Evolutionary conservation across 2,329 filamentous ascomycete species (phyloP).

Genomic region (Leptographium lundbergii): DNA sequence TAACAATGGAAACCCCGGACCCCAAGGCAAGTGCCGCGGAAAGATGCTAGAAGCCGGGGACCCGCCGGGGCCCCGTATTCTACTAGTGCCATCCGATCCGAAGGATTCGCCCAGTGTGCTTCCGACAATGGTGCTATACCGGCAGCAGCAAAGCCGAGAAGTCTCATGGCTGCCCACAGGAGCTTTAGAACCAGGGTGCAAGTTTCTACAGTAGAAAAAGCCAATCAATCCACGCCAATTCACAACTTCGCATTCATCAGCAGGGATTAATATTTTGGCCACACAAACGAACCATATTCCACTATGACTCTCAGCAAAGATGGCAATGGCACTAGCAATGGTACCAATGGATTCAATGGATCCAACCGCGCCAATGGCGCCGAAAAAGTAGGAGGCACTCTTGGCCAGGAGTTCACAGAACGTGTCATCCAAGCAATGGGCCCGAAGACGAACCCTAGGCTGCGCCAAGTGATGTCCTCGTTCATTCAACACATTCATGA

Average conservation of each 20-base stretch:
- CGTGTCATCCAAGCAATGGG: conserved; percentile 52
- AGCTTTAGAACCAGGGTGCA: neutral
- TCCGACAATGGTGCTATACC: neutral
- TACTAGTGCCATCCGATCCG: neutral
- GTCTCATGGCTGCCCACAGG: neutral
- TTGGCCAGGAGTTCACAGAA: conserved; percentile 40
- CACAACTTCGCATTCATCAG: neutral
- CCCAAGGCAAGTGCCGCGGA: neutral
- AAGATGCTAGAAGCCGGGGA: neutral
- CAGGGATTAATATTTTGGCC: neutral
- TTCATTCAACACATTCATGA: conserved; percentile 54
- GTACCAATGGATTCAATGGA: no score
- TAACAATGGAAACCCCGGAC: neutral
- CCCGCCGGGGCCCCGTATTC: no score
- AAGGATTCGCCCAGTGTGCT: neutral
- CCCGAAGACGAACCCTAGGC: conserved; percentile 45
- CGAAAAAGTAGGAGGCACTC: conserved; percentile 20
- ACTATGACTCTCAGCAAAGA: neutral
- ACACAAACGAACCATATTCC: neutral
- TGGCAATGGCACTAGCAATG: neutral
- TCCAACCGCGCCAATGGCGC: neutral
- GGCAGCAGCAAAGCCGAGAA: neutral
- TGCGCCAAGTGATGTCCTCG: conserved; percentile 42
- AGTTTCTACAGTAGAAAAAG: neutral
- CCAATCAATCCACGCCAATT: neutral